Base-by-base conservation (phyloP, 75 land plant genomes). In the Selaginella tamariscina region DNA sequence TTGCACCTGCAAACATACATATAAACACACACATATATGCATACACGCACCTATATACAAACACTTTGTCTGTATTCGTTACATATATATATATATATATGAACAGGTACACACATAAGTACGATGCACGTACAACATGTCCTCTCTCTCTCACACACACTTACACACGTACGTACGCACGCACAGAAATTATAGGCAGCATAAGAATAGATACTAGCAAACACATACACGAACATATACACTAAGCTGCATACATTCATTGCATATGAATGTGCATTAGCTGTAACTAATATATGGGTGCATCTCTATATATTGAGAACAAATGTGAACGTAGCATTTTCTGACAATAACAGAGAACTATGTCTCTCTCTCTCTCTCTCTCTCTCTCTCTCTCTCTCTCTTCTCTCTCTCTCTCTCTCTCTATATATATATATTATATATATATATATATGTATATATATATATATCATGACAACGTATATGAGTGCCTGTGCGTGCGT, bases 401-500 rank as follows among this genome's bases (percentile, higher is more conserved):
- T 56, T 9, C 59, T 11, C n/a, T n/a, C n/a, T n/a, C n/a, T n/a
- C n/a, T n/a, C n/a, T n/a, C n/a, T n/a, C n/a, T n/a, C n/a, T n/a
- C n/a, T n/a, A n/a, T n/a, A n/a, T n/a, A n/a, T n/a, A n/a, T n/a
- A n/a, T n/a, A n/a, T n/a, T n/a, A n/a, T n/a, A n/a, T n/a, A n/a
- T n/a, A n/a, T n/a, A n/a, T n/a, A n/a, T n/a, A n/a, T n/a, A n/a
- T n/a, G n/a, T n/a, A n/a, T n/a, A n/a, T n/a, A n/a, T n/a, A n/a
- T n/a, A n/a, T n/a, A n/a, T n/a, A n/a, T n/a, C n/a, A 24, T 11
- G 27, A 9, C 23, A 24, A 56, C 59, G 67, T 66, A 66, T 55
- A 66, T 56, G 44, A 54, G 24, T 27, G 24, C 31, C 67, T 66
- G 44, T 32, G 56, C 67, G 67, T 66, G 60, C n/a, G n/a, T n/a